These are phyloP conservation scores for Coniferiporia sulphurascens DNA, from an alignment of 1,284 basidiomycete genomes.

Conservation along the genomic window DNA sequence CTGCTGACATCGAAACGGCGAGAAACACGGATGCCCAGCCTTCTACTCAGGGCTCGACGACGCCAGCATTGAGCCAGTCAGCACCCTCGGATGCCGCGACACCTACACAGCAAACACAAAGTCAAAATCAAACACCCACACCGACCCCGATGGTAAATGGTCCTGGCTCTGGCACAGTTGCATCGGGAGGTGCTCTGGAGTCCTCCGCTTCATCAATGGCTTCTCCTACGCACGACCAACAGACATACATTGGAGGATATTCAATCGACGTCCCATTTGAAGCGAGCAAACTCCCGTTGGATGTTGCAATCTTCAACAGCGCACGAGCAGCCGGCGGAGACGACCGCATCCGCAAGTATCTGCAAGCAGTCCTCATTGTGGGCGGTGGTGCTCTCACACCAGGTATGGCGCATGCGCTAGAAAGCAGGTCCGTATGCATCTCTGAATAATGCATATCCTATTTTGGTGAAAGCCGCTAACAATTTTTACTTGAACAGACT, in stretches of 20 bases:
- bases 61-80: neutral
- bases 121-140: neutral
- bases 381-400: conserved; percentile 75
- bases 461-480: neutral
- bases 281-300: conserved; percentile 87
- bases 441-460: conserved; percentile 10
- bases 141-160: neutral
- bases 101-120: neutral
- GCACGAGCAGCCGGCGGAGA: conserved; percentile 82
- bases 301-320: conserved; percentile 92
- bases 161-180: neutral
- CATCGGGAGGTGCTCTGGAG: neutral
- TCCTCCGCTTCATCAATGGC: neutral
- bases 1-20: conserved; percentile 2
- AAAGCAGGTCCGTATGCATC: conserved; percentile 56
- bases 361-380: conserved; percentile 85
- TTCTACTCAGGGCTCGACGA: neutral
- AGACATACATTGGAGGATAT: conserved; percentile 26
- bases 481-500: conserved; percentile 41
- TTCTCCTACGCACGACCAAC: neutral
- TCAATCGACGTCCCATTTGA: conserved; percentile 78
- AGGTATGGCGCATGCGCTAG: conserved; percentile 73
- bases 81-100: neutral
- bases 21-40: conserved; percentile 3
- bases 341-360: conserved; percentile 86